Conservation (phyloP, 306 rosid species). For the Lagenaria siceraria region DNA sequence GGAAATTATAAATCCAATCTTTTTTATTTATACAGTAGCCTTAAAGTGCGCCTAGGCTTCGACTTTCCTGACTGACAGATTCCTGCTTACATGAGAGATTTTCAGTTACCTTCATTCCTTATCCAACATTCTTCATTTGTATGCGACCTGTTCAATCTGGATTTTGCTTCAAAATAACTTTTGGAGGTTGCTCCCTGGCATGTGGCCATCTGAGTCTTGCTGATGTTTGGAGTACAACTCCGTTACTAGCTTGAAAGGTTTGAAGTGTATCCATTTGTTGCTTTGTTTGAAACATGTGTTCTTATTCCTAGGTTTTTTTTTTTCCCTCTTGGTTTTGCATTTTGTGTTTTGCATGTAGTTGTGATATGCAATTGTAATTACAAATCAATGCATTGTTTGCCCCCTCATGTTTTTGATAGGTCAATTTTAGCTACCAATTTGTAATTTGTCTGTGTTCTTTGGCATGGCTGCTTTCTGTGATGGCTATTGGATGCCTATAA, state of each 20-base stretch:
- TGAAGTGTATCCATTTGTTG: too few relatives aligned
- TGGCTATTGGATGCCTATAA: background rate
- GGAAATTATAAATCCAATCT: background rate
- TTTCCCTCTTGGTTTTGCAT: background rate
- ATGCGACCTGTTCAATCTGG: background rate
- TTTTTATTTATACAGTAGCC: background rate
- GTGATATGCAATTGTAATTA: background rate
- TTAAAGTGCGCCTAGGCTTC: background rate
- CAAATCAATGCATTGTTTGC: background rate
- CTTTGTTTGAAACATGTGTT: too few relatives aligned
- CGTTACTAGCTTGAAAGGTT: too few relatives aligned
- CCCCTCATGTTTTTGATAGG: background rate
- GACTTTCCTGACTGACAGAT: background rate
- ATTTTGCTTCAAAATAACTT: background rate
- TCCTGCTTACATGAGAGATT: background rate
- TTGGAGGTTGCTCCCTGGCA: background rate
- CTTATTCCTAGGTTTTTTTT: too few relatives aligned
- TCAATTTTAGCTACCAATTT: background rate
- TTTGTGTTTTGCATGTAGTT: constrained; percentile 11
- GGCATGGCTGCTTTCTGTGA: background rate
- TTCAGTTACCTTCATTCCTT: background rate
- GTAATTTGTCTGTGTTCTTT: background rate
- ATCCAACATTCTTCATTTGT: background rate
- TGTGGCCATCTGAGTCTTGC: too few relatives aligned
- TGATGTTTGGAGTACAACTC: too few relatives aligned